Base-by-base conservation (phyloP, 2,329 filamentous ascomycete genomes). In the Botrytis cinerea region DNA sequence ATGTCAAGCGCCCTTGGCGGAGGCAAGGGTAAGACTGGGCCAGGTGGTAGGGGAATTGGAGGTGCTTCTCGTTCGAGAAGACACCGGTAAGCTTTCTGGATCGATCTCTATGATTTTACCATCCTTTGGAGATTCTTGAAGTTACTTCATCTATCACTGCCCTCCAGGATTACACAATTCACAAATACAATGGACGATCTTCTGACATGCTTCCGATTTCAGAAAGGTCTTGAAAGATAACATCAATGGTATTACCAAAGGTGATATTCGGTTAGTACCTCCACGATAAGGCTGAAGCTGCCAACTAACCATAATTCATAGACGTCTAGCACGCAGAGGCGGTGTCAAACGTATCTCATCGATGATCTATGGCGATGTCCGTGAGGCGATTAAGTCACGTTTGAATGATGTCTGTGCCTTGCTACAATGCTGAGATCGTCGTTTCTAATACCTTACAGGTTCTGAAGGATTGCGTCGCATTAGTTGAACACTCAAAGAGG, bases 341-440 rank as follows among this genome's bases (percentile, higher is more conserved):
- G 93, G 93, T 0, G 90, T 95, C 0, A 94, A 94, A 80, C 85
- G 92, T 0, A 93, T 95, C 14, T 91, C 90, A 0, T 86, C 80
- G 0, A 76, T 63, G 0, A 90, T 94, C 4, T 95, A 95, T 78
- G 84, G 89, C 0, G 90, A 92, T 0, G 81, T 86, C 0, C 84
- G 93, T 0, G 28, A 6, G 0, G 88, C 84, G 0, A 70, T 95
- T 1, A 88, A 85, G 35, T 74, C 77, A 0, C 83, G 85, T 0
- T 81, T 95, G 0, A 76, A 82, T 8, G 75, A 76, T 43, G 89
- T 90, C 83, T 35, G 64, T 69, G 63, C 1, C 62, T 25, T 54
- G 4, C 38, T 57, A 7, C 14, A 32, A 35, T 38, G 32, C 25
- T 32, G 38, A 43, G 28, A 32, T 40, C 12, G 5, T 46, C 9